Evolutionary conservation across 106 monocot species (phyloP), one percentile per base, ranked within the genome.

Genomic region (Allium cepa): DNA sequence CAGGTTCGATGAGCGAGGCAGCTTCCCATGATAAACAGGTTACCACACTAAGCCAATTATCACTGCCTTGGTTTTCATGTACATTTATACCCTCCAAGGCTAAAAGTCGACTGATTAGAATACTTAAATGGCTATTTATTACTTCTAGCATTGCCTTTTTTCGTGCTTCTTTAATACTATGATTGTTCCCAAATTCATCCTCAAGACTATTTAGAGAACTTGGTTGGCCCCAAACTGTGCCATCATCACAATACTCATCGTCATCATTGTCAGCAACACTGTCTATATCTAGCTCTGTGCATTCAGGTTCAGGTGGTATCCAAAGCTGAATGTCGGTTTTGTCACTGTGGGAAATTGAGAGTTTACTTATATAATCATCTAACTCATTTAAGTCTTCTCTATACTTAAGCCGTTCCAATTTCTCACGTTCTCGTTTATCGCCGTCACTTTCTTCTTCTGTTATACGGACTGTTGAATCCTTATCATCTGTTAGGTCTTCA

Each of bases 21-120:
- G 99, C 90, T 72, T 90, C 78, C 99, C 92, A 93, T 27, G 99
- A 99, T 59, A 99, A 79, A 47, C 77, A 75, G 46, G 85, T 76
- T 69, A 99, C 77, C 69, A 99, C 75, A 48, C 85, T 77, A 59
- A 90, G 79, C 99, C 99, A 99, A 56, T 73, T 82, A 57, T 85
- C 66, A 62, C 12, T 66, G 62, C 7, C 63, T 8, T 78, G 84
- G n/a, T 49, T 57, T 6, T 59, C 64, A 53, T 71, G 60, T 49
- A 60, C 67, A 56, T 67, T 11, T 52, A 99, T 75, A 17, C 85
- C 93, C 16, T 90, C 93, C 53, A 87, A 84, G 18, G 77, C 79
- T 68, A 99, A 71, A 74, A 90, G 85, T 18, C 75, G 80, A 50
- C 70, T 75, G 27, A 85, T 87, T 71, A 90, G 83, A 59, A 73